A percentile compares a stretch with the other conserved stretches of the same genome.
These are phyloP conservation scores for Ustilago loliicola DNA, from an alignment of 1,284 basidiomycete genomes.

Conservation along the genomic window DNA sequence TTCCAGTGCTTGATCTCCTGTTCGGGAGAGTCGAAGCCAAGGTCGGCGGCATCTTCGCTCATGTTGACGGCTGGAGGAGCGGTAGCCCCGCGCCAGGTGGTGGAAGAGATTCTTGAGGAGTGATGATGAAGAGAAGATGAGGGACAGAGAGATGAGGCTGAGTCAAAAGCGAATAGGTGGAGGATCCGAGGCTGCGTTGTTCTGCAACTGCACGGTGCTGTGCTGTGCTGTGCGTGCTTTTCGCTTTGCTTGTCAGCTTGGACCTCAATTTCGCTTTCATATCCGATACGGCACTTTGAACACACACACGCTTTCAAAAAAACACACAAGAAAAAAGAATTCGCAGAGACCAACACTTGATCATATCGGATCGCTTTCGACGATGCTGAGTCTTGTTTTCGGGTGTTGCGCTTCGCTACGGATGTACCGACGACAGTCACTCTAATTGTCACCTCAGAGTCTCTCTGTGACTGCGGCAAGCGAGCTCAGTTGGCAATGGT, in stretches of 20 bases:
- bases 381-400: neutral
- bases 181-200: neutral
- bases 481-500: too few species aligned
- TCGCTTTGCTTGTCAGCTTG: neutral
- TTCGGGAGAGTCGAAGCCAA: slow-evolving; percentile 56
- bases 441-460: too few species aligned
- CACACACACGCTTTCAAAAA: neutral
- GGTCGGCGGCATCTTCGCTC: slow-evolving; percentile 47
- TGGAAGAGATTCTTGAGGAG: slow-evolving; percentile 7
- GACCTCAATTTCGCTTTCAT: neutral
- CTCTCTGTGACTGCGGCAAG: too few species aligned
- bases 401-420: too few species aligned
- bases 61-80: slow-evolving; percentile 32
- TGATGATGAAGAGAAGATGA: slow-evolving; percentile 1
- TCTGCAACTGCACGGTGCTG: slow-evolving; percentile 1
- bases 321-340: neutral
- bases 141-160: neutral
- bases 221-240: slow-evolving; percentile 7
- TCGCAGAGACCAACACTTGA: slow-evolving; percentile 3
- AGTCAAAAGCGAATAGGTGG: too few species aligned
- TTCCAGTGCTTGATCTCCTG: slow-evolving; percentile 65
- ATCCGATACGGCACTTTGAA: too few species aligned
- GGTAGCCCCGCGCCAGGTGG: slow-evolving; percentile 19
- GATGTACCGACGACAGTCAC: too few species aligned
- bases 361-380: neutral